Percentiles rank a stretch among this genome's conserved stretches.
phyloP scores from a whole-genome alignment of 2,329 filamentous ascomycete species.

The Alternaria postmessia region DNA sequence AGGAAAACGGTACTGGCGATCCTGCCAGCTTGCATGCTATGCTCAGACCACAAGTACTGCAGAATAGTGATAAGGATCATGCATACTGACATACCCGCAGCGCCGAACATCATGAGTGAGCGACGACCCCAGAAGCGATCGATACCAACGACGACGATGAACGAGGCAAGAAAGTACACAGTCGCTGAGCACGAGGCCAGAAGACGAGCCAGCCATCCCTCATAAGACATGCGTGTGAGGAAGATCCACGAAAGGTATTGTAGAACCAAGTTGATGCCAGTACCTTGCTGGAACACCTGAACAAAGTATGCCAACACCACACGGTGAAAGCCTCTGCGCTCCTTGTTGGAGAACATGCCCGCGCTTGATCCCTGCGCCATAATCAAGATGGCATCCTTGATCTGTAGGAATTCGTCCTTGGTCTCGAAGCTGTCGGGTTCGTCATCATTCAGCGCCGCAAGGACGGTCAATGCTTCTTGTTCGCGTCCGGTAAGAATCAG shows the following conservation, averaged over 20 bases:
- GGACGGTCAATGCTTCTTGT: conserved; percentile 50
- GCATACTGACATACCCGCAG: conserved; percentile 44
- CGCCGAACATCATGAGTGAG: conserved; percentile 48
- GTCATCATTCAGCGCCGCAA: conserved; percentile 43
- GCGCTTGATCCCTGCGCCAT: conserved; percentile 39
- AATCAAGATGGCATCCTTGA: conserved; percentile 45
- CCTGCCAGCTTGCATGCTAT: conserved; percentile 30
- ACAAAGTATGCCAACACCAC: conserved; percentile 53
- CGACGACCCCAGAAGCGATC: conserved; percentile 49
- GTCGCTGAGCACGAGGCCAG: conserved; percentile 51
- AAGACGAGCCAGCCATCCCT: conserved; percentile 53
- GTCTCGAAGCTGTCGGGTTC: conserved; percentile 37
- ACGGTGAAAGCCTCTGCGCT: conserved; percentile 53
- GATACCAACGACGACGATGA: conserved; percentile 49
- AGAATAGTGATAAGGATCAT: conserved; percentile 44
- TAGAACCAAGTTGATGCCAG: conserved; percentile 42
- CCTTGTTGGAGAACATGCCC: conserved; percentile 40
- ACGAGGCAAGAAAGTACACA: conserved; percentile 48
- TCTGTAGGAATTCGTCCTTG: conserved; percentile 52
- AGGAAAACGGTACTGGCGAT: conserved; percentile 70
- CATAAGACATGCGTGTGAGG: conserved; percentile 59
- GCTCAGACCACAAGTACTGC: conserved; percentile 36
- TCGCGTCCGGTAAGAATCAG: conserved; percentile 65
- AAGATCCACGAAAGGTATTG: conserved; percentile 60
- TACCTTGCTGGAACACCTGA: conserved; percentile 56